Evolutionary conservation across 441 rosid species (phyloP).

Genomic region (Erysimum cheiri): DNA sequence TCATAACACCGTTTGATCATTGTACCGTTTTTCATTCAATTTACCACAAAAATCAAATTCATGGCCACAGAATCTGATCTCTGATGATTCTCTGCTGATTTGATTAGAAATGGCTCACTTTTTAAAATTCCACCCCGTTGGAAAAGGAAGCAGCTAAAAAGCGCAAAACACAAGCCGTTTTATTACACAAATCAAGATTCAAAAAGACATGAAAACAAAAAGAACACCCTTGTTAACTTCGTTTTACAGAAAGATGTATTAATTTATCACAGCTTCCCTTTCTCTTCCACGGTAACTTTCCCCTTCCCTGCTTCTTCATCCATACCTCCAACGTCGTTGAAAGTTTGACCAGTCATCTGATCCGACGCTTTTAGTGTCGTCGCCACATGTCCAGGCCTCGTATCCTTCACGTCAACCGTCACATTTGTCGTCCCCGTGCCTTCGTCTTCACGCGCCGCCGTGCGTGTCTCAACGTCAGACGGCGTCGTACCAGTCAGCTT

Average conservation of each 20-base stretch:
- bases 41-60: background rate
- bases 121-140: background rate
- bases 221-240: background rate
- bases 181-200: slow-evolving; percentile 17
- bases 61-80: background rate
- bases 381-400: slow-evolving; percentile 50
- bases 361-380: slow-evolving; percentile 50
- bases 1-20: background rate
- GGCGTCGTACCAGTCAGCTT: slow-evolving; percentile 47
- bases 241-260: background rate
- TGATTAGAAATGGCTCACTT: background rate
- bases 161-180: background rate
- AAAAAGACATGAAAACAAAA: background rate
- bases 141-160: background rate
- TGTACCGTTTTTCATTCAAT: background rate
- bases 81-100: too few relatives aligned
- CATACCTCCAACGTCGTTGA: slow-evolving; percentile 60
- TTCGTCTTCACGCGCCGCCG: slow-evolving; percentile 37
- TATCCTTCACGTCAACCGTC: slow-evolving; percentile 40
- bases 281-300: slow-evolving; percentile 26
- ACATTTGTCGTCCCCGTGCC: slow-evolving; percentile 42
- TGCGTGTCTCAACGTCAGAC: slow-evolving; percentile 31
- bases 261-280: slow-evolving; percentile 2
- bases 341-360: slow-evolving; percentile 58
- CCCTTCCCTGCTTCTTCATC: slow-evolving; percentile 38